These are phyloP conservation scores for Emericellopsis terricola DNA, from an alignment of 495 filamentous ascomycete species.

Conservation along the genomic window DNA sequence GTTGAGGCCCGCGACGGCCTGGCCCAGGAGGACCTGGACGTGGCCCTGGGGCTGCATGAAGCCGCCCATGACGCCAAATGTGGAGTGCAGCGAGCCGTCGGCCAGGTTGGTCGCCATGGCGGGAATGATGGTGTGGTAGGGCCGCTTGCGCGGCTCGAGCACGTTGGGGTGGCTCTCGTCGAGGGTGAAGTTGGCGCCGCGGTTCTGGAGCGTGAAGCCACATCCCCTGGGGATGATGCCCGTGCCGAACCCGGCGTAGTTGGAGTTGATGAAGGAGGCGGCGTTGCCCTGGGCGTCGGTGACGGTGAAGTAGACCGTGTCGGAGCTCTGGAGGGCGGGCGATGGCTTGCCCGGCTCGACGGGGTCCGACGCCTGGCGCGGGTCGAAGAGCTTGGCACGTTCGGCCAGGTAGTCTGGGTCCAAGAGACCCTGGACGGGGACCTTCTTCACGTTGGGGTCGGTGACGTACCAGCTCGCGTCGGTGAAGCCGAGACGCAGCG, in stretches of 20 bases:
- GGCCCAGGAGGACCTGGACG: constrained; percentile 84
- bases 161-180: constrained; percentile 52
- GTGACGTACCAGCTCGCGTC: constrained; percentile 82
- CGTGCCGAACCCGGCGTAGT: constrained; percentile 82
- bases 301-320: constrained; percentile 87
- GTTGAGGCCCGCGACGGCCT: constrained; percentile 66
- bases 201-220: constrained; percentile 89
- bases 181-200: constrained; percentile 71
- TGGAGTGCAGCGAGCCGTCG: constrained; percentile 57
- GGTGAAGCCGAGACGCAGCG: constrained; percentile 80
- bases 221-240: constrained; percentile 65
- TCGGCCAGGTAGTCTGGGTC: constrained; percentile 19
- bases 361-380: constrained; percentile 7
- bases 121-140: constrained; percentile 96
- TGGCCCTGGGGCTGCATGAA: constrained; percentile 99
- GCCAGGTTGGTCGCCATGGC: constrained; percentile 63
- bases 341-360: constrained; percentile 38
- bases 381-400: constrained; percentile 21
- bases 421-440: constrained; percentile 50
- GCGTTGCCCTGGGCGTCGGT: constrained; percentile 73
- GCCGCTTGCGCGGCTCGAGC: constrained; percentile 66
- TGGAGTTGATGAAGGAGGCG: constrained; percentile 92
- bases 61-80: constrained; percentile 94
- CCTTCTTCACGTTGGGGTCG: constrained; percentile 50
- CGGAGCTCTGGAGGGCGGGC: constrained; percentile 42